Percentiles rank a stretch among this genome's conserved stretches.
Evolutionary conservation across 257 asterid species (phyloP).

Genomic region (Coffea canephora): DNA sequence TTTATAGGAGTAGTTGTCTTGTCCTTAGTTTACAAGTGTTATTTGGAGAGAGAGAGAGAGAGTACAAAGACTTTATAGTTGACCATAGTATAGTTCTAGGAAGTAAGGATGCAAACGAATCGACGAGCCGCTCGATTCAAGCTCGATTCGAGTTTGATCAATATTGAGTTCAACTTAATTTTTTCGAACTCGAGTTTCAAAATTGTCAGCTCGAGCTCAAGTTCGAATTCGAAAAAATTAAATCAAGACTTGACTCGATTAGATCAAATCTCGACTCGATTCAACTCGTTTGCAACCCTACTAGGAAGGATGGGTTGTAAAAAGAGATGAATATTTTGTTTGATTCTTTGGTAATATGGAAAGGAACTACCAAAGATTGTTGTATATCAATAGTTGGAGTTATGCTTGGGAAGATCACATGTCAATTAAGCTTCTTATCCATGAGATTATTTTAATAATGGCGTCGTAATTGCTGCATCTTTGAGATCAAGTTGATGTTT

Average conservation of each 20-base stretch:
- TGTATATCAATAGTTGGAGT: neutral
- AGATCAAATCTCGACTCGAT: too few species aligned
- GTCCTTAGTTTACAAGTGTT: neutral
- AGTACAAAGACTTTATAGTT: neutral
- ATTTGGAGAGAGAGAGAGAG: neutral
- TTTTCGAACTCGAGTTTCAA: too few species aligned
- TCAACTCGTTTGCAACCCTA: too few species aligned
- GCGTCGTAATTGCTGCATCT: constrained; percentile 1
- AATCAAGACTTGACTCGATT: too few species aligned
- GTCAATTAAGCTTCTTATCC: neutral
- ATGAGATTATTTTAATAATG: neutral
- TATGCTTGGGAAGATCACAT: neutral
- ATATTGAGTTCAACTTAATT: too few species aligned
- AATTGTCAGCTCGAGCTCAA: too few species aligned
- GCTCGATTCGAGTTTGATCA: too few species aligned
- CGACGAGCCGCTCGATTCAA: too few species aligned
- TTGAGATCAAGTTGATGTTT: neutral
- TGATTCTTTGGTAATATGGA: neutral
- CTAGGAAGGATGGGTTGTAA: neutral
- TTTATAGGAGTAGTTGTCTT: neutral
- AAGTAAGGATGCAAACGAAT: too few species aligned
- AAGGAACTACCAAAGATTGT: neutral
- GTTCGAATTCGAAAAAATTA: too few species aligned
- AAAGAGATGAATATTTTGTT: neutral
- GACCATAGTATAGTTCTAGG: neutral